Percentiles rank a stretch among this genome's conserved stretches.
Evolutionary conservation across 257 asterid species (phyloP).

Genomic region (Paraleonurus japonicus): DNA sequence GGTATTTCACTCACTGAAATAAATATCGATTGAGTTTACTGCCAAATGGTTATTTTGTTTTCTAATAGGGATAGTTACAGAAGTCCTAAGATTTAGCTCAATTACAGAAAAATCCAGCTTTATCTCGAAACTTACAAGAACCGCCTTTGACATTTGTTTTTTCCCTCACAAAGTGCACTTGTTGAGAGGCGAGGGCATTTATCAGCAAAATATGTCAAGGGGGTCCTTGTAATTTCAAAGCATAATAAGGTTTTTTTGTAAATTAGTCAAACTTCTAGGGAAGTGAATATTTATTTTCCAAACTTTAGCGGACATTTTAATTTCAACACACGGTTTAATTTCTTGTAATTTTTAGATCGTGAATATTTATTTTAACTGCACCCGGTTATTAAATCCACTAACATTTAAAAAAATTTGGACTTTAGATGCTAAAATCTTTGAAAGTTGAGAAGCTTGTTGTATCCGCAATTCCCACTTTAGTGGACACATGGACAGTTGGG

Average conservation of each 20-base stretch:
- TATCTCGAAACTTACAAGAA: neutral
- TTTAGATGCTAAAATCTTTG: constrained; percentile 68
- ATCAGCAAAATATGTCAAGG: neutral
- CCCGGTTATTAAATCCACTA: constrained; percentile 4
- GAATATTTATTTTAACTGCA: neutral
- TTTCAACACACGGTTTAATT: too few species aligned
- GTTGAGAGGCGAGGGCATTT: neutral
- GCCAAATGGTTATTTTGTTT: neutral
- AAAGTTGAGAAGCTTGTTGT: constrained; percentile 78
- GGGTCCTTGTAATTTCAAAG: neutral
- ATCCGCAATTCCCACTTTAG: constrained; percentile 81
- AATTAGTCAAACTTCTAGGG: neutral
- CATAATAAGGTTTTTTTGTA: neutral
- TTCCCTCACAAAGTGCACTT: neutral
- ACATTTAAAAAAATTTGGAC: constrained; percentile 26
- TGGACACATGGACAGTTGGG: constrained; percentile 91
- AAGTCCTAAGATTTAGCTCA: neutral
- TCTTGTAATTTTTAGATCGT: too few species aligned
- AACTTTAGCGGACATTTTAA: too few species aligned
- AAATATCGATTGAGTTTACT: neutral
- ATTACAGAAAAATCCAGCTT: neutral
- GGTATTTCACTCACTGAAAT: neutral
- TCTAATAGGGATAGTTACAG: neutral
- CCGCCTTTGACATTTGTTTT: neutral
- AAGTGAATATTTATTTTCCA: too few species aligned